phyloP scores from a whole-genome alignment of 495 filamentous ascomycete genomes.

The Xylaria bambusicola region DNA sequence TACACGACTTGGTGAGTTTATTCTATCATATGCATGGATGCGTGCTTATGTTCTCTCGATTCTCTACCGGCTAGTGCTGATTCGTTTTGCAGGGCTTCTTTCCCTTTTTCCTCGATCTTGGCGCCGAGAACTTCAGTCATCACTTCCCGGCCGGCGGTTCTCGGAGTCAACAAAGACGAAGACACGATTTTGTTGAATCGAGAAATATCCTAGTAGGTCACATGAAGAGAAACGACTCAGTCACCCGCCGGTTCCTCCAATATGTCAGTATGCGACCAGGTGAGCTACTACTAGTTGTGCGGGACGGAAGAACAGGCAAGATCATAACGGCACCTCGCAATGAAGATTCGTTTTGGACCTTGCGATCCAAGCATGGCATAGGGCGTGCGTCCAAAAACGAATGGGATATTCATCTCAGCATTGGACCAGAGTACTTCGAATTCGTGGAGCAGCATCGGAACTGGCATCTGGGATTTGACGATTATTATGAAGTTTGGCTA shows the following conservation, averaged over 20 bases:
- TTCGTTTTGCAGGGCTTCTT: conserved; percentile 42
- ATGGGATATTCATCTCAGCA: conserved; percentile 39
- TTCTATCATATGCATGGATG: neutral
- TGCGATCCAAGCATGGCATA: conserved; percentile 44
- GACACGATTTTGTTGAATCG: conserved; percentile 41
- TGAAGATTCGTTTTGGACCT: conserved; percentile 48
- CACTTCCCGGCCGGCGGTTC: conserved; percentile 35
- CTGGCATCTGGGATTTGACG: conserved; percentile 51
- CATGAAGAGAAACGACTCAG: conserved; percentile 52
- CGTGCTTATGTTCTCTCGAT: neutral
- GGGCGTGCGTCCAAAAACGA: conserved; percentile 46
- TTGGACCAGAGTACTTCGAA: conserved; percentile 45
- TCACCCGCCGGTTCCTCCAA: conserved; percentile 54
- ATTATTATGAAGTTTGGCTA: conserved; percentile 54
- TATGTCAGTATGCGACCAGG: conserved; percentile 46
- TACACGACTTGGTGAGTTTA: conserved; percentile 40
- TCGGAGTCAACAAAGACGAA: conserved; percentile 33
- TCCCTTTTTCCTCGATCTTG: conserved; percentile 40
- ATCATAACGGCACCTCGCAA: conserved; percentile 43
- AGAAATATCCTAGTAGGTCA: conserved; percentile 54
- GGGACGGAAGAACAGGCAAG: conserved; percentile 52
- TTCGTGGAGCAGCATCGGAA: conserved; percentile 39
- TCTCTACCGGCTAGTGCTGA: conserved; percentile 3
- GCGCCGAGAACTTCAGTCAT: conserved; percentile 32
- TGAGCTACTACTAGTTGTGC: conserved; percentile 45